These are phyloP conservation scores for Byssothecium circinans DNA, from an alignment of 2,329 filamentous ascomycete genomes.

Conservation along the genomic window DNA sequence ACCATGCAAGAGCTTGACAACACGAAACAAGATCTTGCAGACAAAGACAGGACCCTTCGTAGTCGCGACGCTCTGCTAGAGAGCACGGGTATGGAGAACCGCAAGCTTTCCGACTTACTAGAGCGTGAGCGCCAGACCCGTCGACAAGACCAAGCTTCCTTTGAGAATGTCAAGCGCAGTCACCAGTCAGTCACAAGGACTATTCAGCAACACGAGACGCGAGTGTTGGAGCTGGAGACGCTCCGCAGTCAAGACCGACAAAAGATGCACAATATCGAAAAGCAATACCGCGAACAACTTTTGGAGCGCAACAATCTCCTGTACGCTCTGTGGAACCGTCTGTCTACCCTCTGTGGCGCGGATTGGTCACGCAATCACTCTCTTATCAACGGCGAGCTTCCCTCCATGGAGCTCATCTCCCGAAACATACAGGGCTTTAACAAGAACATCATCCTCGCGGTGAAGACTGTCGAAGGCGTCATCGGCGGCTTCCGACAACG, in stretches of 20 bases:
- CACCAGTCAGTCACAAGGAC: conserved; percentile 86
- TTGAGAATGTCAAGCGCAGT: conserved; percentile 84
- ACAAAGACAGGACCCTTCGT: conserved; percentile 88
- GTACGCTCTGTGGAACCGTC: conserved; percentile 83
- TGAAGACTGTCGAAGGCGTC: conserved; percentile 83
- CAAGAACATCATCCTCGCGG: conserved; percentile 81
- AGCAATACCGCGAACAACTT: conserved; percentile 81
- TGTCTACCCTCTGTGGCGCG: conserved; percentile 81
- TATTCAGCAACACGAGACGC: conserved; percentile 79
- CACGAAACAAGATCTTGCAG: conserved; percentile 74
- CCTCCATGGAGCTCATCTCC: conserved; percentile 81
- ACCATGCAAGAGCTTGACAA: conserved; percentile 80
- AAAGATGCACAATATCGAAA: conserved; percentile 74
- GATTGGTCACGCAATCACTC: conserved; percentile 92
- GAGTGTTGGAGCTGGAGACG: conserved; percentile 84
- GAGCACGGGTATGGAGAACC: conserved; percentile 81
- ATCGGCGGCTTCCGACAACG: conserved; percentile 76
- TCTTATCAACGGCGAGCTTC: conserved; percentile 83
- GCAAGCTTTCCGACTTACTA: conserved; percentile 81
- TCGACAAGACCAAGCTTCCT: conserved; percentile 82
- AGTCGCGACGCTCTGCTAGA: conserved; percentile 88
- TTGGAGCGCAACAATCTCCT: conserved; percentile 86
- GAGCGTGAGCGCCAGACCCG: conserved; percentile 87
- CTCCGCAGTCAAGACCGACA: conserved; percentile 75
- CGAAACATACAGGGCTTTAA: conserved; percentile 86